Percentiles rank a stretch among this genome's conserved stretches.
These are phyloP conservation scores for Cercospora zeina DNA, from an alignment of 2,329 filamentous ascomycete genomes.

Conservation along the genomic window DNA sequence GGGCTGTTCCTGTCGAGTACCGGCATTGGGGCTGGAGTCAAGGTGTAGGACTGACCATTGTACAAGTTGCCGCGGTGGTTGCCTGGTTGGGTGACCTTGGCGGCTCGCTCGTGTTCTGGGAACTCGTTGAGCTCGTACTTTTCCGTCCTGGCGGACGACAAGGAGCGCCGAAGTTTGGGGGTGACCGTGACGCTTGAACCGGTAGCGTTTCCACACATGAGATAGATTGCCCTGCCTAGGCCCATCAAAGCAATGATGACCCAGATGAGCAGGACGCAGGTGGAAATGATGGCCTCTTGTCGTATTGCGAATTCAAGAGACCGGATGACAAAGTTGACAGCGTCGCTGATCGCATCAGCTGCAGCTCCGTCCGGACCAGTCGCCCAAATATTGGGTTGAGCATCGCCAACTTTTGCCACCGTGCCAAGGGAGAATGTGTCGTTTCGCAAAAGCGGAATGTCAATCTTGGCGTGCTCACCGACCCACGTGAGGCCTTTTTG, in stretches of 20 bases:
- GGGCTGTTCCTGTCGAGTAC: conserved; percentile 42
- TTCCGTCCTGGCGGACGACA: conserved; percentile 13
- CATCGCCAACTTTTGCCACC: conserved; percentile 54
- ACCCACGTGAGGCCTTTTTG: conserved; percentile 94
- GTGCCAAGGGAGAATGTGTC: conserved; percentile 84
- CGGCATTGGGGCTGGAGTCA: conserved; percentile 48
- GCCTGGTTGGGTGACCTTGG: conserved; percentile 35
- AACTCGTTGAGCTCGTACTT: conserved; percentile 33
- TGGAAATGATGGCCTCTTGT: conserved; percentile 77
- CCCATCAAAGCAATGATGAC: conserved; percentile 74
- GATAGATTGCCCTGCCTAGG: conserved; percentile 64
- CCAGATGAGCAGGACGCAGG: conserved; percentile 72
- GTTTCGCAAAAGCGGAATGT: conserved; percentile 74
- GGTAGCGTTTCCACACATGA: conserved; percentile 53
- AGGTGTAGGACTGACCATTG: conserved; percentile 49
- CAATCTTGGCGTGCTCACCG: conserved; percentile 77
- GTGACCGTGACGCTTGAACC: conserved; percentile 25
- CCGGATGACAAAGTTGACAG: conserved; percentile 68
- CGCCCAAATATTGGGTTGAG: conserved; percentile 72
- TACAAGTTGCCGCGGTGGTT: conserved; percentile 48
- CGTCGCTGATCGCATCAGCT: conserved; percentile 76
- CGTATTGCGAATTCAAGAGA: conserved; percentile 68
- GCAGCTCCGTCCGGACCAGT: conserved; percentile 67
- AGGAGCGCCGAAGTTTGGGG: conserved; percentile 17
- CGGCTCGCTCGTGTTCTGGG: conserved; percentile 45